Evolutionary conservation across 148 eudicot genomes (phyloP).

Genomic region (Camellia lanceoleosa): DNA sequence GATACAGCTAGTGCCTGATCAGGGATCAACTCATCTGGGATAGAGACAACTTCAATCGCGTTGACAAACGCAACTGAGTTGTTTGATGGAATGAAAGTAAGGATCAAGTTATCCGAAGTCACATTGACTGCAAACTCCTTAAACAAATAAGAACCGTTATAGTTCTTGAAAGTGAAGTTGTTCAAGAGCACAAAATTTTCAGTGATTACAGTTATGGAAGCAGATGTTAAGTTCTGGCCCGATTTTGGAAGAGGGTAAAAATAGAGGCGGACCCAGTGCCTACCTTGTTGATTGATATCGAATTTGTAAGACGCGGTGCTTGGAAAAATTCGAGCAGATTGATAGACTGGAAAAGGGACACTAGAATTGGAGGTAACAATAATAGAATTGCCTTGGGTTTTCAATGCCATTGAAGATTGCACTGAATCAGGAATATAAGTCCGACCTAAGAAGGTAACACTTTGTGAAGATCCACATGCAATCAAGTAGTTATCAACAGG

Average conservation of each 20-base stretch:
- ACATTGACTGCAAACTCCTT: constrained; percentile 78
- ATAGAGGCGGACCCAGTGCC: constrained; percentile 89
- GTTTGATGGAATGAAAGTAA: constrained; percentile 69
- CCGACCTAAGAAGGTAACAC: constrained; percentile 62
- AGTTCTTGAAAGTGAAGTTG: constrained; percentile 61
- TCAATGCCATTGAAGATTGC: constrained; percentile 50
- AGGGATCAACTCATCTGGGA: constrained; percentile 60
- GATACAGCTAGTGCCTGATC: constrained; percentile 48
- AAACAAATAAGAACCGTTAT: constrained; percentile 55
- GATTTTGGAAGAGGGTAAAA: constrained; percentile 54
- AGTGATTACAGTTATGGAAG: constrained; percentile 60
- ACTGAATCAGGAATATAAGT: constrained; percentile 58
- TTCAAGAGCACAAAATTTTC: constrained; percentile 73
- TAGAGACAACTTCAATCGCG: constrained; percentile 80
- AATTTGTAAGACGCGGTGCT: constrained; percentile 49
- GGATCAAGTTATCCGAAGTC: constrained; percentile 45
- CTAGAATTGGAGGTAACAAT: constrained; percentile 46
- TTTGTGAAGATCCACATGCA: constrained; percentile 72
- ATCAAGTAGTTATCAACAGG: constrained; percentile 69
- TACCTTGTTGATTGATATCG: constrained; percentile 54
- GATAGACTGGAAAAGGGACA: constrained; percentile 45
- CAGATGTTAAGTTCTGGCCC: constrained; percentile 49
- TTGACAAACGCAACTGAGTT: constrained; percentile 74
- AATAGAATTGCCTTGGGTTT: constrained; percentile 33
- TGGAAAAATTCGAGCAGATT: constrained; percentile 59